These are phyloP conservation scores for Verticillium tricorpus DNA, from an alignment of 2,329 filamentous ascomycete genomes.

Conservation along the genomic window DNA sequence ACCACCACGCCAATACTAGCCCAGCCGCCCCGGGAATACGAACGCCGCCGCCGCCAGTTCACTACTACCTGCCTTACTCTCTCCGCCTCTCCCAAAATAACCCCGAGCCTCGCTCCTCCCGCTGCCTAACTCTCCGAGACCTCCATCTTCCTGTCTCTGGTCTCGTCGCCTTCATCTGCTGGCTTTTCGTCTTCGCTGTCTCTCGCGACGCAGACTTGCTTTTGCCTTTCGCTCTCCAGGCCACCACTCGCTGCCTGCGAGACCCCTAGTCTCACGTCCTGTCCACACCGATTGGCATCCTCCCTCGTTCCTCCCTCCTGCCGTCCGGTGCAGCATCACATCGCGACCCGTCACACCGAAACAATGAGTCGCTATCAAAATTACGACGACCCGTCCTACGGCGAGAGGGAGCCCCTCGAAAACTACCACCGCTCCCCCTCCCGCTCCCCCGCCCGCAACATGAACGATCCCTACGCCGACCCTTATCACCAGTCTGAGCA, in stretches of 20 bases:
- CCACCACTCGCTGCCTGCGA: neutral
- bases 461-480: constrained; percentile 3
- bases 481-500: constrained; percentile 2
- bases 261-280: neutral
- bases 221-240: neutral
- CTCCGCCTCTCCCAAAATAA: neutral
- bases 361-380: constrained; percentile 10
- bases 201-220: neutral
- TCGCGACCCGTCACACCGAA: neutral
- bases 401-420: constrained; percentile 14
- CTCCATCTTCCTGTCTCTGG: neutral
- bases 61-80: too few relatives aligned
- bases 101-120: neutral
- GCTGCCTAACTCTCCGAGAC: neutral
- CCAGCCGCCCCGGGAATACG: neutral
- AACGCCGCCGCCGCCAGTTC: neutral
- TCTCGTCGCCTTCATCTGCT: neutral
- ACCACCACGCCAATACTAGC: neutral
- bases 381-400: constrained; percentile 12
- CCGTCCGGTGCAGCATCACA: neutral
- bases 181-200: neutral
- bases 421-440: constrained; percentile 10
- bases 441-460: constrained; percentile 5
- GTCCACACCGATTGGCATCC: neutral
- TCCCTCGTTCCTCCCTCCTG: neutral